These are phyloP conservation scores for Datisca glomerata DNA, from an alignment of 306 rosid genomes.

Conservation along the genomic window DNA sequence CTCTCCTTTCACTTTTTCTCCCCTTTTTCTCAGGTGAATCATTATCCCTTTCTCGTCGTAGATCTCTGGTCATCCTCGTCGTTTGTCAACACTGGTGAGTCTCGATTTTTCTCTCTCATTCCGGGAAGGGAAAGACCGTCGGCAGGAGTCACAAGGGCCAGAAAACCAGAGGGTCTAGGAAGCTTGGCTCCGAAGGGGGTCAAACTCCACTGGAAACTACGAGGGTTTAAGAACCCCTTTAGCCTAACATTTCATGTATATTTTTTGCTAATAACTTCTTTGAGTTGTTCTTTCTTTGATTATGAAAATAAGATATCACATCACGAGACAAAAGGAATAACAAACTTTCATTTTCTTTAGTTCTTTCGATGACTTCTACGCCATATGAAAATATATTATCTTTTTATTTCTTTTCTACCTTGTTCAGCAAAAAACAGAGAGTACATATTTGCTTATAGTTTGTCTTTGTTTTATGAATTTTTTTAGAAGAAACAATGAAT, in stretches of 20 bases:
- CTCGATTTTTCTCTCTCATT: too few species aligned
- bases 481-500: too few species aligned
- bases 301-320: too few species aligned
- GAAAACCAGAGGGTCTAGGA: conserved; percentile 76
- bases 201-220: conserved; percentile 88
- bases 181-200: conserved; percentile 91
- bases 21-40: too few species aligned
- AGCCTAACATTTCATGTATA: conserved; percentile 80
- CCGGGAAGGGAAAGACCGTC: conserved; percentile 95
- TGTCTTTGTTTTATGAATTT: too few species aligned
- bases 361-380: neutral
- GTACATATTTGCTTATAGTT: too few species aligned
- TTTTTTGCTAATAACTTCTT: conserved; percentile 1
- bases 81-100: too few species aligned
- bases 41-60: too few species aligned
- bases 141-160: conserved; percentile 97
- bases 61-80: too few species aligned
- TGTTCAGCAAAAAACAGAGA: too few species aligned
- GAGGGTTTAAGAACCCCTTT: conserved; percentile 86
- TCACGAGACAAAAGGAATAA: neutral
- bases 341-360: neutral
- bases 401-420: too few species aligned
- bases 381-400: neutral
- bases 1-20: too few species aligned
- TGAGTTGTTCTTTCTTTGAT: conserved; percentile 5